Base-by-base conservation (phyloP, 83 land plant species). In the Thuja plicata region DNA sequence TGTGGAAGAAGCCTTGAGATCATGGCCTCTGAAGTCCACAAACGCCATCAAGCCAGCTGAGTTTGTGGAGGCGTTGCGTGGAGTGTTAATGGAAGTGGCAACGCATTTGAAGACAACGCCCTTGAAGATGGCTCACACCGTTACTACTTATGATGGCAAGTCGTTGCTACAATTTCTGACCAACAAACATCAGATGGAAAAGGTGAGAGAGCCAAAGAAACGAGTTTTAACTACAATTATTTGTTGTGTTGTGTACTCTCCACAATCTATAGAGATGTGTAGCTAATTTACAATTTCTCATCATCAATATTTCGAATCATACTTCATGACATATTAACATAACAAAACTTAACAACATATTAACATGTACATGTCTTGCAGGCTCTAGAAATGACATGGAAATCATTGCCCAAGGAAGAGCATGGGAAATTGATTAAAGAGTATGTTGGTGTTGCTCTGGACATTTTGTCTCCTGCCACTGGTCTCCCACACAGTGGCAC, bases 141-240 rank as follows among this genome's bases (percentile, higher is more conserved):
- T 91, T 70, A 93, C 91, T 45, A 94, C 89, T 16, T 93, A 93
- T 71, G 94, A 94, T 86, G 94, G 94, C 76, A 95, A 92, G 87
- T 90, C 91, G 38, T 90, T 94, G 19, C 88, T 85, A 87, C 90
- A 92, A 70, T 87, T 95, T 1, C 70, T 95, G 34, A 85, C 90
- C 80, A 94, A 92, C 88, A 94, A 91, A 86, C 91, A 89, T 86
- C 93, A 91, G 66, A 32, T 95, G 48, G 93, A 94, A 34, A 90
- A 94, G 96, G 95, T 95, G 4, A 24, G 83, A 6, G 15, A 12
- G 54, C 54, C 12, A 10, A 11, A 50, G 15, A 50, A 11, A 50
- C 11, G 15, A 50, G 54, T 11, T 50, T 12, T 50, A 50, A 11
- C 15, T 11, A 8, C 0, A 8, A 8, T 46, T 43, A 3, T 43